Base-by-base conservation (phyloP, 2,329 filamentous ascomycete genomes). In the Sordariomycetes sp. region DNA sequence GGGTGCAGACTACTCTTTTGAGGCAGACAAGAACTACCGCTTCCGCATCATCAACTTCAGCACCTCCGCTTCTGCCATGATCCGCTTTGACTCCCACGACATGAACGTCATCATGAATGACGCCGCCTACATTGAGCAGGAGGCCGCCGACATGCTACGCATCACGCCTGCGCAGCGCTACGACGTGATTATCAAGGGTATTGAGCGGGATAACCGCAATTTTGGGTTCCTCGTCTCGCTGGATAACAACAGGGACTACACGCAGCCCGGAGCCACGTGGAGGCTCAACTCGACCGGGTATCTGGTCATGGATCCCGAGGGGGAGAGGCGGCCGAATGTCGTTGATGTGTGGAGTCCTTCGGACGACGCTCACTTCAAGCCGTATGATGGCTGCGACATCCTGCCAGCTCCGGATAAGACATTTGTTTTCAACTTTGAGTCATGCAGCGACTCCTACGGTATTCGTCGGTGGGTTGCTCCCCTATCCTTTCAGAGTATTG, bases 341-440 rank as follows among this genome's bases (percentile, higher is more conserved):
- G 69, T 74, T 24, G 56, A 65, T 12, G 57, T 60, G 8, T 76
- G 70, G 64, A 60, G 78, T 32, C 82, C 84, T 1, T 77, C 79
- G 57, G 82, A 90, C 63, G 86, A 90, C 62, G 75, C 79, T 34
- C 70, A 68, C 1, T 76, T 89, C 10, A 70, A 78, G 20, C 80
- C 85, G 0, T 68, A 76, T 51, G 80, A 86, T 62, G 72, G 73
- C 6, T 66, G 75, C 58, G 65, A 70, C 1, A 69, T 80, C 1
- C 73, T 76, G n/a, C 72, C 74, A 10, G 67, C 77, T 0, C 78
- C 83, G 1, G 74, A 80, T 64, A 74, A 78, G 63, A 74, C 76
- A 17, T 74, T 87, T 61, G 73, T 74, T 22, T 73, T 88, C 4
- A 70, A 73, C 65, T 76, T 82, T 57, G 64, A 68, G 54, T 85